Conservation (phyloP, 257 asterid genomes). For the Euphrasia confusa region DNA sequence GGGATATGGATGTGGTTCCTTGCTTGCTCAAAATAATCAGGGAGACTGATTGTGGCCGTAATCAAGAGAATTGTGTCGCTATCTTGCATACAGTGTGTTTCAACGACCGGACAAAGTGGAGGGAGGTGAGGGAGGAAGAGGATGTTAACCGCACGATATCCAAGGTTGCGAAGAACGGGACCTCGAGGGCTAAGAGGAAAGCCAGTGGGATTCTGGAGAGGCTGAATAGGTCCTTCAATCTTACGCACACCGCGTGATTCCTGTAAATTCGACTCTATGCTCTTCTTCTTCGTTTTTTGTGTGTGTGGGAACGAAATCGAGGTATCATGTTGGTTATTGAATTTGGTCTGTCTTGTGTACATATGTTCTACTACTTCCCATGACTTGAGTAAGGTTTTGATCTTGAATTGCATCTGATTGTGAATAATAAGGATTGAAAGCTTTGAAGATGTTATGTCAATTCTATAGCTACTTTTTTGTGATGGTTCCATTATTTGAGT, state of each 20-base stretch:
- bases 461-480: not conserved
- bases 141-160: constrained; percentile 48
- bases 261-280: constrained; percentile 67
- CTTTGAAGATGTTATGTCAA: constrained; percentile 6
- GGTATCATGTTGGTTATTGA: constrained; percentile 32
- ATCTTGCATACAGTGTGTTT: constrained; percentile 53
- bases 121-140: constrained; percentile 72
- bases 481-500: not conserved
- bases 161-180: constrained; percentile 59
- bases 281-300: not conserved
- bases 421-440: constrained; percentile 41
- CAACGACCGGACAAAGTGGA: constrained; percentile 61
- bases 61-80: constrained; percentile 70
- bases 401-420: constrained; percentile 32
- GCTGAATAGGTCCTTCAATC: constrained; percentile 41
- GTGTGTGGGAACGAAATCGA: constrained; percentile 19
- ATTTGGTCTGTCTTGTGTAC: constrained; percentile 40
- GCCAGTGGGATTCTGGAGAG: constrained; percentile 73
- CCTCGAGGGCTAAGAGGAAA: constrained; percentile 84
- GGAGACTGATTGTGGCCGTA: constrained; percentile 51
- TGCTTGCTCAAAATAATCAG: constrained; percentile 58
- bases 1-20: constrained; percentile 57
- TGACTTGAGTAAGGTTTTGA: constrained; percentile 35
- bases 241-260: constrained; percentile 66
- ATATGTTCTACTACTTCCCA: constrained; percentile 21